Percentiles rank a stretch among this genome's conserved stretches.
Conservation (phyloP, 805 yeast species). For the Citeromyces matritensis region DNA sequence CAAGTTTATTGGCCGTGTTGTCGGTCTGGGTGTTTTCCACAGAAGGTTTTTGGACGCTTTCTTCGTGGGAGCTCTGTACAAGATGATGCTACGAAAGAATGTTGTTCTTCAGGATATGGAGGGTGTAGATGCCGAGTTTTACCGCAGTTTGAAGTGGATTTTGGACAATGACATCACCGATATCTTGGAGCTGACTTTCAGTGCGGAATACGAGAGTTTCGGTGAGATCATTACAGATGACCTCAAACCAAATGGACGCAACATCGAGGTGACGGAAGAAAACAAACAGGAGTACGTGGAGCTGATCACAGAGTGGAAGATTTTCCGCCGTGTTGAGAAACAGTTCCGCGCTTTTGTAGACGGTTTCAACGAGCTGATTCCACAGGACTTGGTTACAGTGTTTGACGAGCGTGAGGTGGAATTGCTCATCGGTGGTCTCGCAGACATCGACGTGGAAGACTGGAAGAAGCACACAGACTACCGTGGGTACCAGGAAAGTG, state of each 20-base stretch:
- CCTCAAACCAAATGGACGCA: conserved; percentile 75
- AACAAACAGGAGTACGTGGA: conserved; percentile 94
- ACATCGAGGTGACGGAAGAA: conserved; percentile 87
- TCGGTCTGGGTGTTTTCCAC: conserved; percentile 96
- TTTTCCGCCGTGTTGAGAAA: conserved; percentile 82
- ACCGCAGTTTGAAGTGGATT: conserved; percentile 90
- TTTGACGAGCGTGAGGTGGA: conserved; percentile 97
- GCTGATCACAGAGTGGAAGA: conserved; percentile 90
- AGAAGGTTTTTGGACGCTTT: conserved; percentile 95
- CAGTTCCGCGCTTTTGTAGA: conserved; percentile 94
- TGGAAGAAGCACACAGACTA: conserved; percentile 99
- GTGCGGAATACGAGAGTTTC: conserved; percentile 78
- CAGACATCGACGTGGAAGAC: conserved; percentile 95
- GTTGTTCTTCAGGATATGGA: conserved; percentile 96
- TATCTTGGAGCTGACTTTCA: conserved; percentile 75
- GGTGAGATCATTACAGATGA: conserved; percentile 88
- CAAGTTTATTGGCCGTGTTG: conserved; percentile 96
- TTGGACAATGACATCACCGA: conserved; percentile 88
- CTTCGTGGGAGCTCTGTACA: conserved; percentile 95
- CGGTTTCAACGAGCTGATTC: conserved; percentile 94
- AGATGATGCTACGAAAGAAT: conserved; percentile 92
- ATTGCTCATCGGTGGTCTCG: conserved; percentile 92
- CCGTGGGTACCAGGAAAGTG: conserved; percentile 93
- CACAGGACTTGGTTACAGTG: conserved; percentile 91
- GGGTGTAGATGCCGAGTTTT: conserved; percentile 96